Conservation (phyloP, 2,329 filamentous ascomycete genomes). For the Raffaelea deltoideospora region DNA sequence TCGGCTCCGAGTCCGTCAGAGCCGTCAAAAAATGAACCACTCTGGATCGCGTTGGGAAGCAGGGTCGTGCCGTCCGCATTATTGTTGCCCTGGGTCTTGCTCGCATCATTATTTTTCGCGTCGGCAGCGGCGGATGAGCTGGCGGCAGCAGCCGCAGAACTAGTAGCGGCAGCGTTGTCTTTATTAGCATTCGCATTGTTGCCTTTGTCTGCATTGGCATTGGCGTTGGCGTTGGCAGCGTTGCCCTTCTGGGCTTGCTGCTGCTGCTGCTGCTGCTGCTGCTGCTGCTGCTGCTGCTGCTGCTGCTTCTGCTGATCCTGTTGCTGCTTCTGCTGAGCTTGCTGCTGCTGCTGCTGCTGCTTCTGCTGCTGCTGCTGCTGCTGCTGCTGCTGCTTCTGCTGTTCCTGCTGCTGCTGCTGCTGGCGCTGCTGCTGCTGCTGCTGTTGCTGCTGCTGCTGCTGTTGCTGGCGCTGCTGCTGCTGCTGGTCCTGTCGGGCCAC, state of each 20-base stretch:
- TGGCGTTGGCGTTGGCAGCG: conserved; percentile 1
- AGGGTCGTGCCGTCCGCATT: conserved; percentile 12
- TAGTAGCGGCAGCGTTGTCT: conserved; percentile 1
- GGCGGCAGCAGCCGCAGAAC: background rate
- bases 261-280: too few relatives aligned
- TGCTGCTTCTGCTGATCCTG: too few relatives aligned
- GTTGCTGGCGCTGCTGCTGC: background rate
- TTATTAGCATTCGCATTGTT: background rate
- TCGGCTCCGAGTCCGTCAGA: conserved; percentile 16
- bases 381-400: too few relatives aligned
- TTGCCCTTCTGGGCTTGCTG: too few relatives aligned
- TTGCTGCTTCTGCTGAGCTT: too few relatives aligned
- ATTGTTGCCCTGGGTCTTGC: conserved; percentile 27
- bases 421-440: too few relatives aligned
- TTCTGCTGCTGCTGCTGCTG: too few relatives aligned
- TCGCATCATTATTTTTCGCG: conserved; percentile 18
- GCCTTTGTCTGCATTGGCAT: background rate
- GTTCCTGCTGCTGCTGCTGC: too few relatives aligned
- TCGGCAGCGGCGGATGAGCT: conserved; percentile 2
- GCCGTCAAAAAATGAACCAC: conserved; percentile 19
- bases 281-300: background rate
- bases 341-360: too few relatives aligned
- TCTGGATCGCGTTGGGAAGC: conserved; percentile 16
- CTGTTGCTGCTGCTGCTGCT: too few relatives aligned
- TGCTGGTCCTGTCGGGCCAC: background rate